phyloP scores from a whole-genome alignment of 2,329 filamentous ascomycete genomes.

The Pyrenophora teres region DNA sequence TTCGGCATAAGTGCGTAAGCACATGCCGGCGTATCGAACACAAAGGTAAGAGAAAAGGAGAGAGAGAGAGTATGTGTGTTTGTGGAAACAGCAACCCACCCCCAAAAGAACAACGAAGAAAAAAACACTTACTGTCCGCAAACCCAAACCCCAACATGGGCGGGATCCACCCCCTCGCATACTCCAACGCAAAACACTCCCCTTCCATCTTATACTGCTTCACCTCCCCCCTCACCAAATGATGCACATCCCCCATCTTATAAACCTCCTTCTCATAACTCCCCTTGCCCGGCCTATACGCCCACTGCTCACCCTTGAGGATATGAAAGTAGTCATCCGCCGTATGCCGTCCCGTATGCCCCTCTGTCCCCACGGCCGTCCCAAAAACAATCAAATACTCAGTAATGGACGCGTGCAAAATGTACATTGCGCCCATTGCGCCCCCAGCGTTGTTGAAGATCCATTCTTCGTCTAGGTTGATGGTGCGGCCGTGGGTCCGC shows the following conservation, averaged over 20 bases:
- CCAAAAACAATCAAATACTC: constrained; percentile 55
- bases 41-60: neutral
- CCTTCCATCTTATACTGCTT: constrained; percentile 85
- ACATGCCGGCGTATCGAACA: neutral
- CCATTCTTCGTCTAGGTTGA: constrained; percentile 80
- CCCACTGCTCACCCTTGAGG: constrained; percentile 74
- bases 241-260: constrained; percentile 66
- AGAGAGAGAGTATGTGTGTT: neutral
- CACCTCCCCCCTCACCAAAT: constrained; percentile 70
- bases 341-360: constrained; percentile 85
- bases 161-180: constrained; percentile 87
- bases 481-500: constrained; percentile 55
- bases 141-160: constrained; percentile 91
- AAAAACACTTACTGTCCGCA: constrained; percentile 63
- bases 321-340: constrained; percentile 97
- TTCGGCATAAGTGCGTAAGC: too few relatives aligned
- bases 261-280: constrained; percentile 63
- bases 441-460: constrained; percentile 91
- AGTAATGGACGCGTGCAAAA: constrained; percentile 84
- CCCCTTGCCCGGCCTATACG: constrained; percentile 67
- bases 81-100: too few relatives aligned
- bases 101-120: too few relatives aligned
- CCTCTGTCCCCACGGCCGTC: constrained; percentile 81
- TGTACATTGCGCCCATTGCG: constrained; percentile 90
- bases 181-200: constrained; percentile 79